Base-by-base conservation (phyloP, 2,329 filamentous ascomycete species). In the Cercospora sp. region DNA sequence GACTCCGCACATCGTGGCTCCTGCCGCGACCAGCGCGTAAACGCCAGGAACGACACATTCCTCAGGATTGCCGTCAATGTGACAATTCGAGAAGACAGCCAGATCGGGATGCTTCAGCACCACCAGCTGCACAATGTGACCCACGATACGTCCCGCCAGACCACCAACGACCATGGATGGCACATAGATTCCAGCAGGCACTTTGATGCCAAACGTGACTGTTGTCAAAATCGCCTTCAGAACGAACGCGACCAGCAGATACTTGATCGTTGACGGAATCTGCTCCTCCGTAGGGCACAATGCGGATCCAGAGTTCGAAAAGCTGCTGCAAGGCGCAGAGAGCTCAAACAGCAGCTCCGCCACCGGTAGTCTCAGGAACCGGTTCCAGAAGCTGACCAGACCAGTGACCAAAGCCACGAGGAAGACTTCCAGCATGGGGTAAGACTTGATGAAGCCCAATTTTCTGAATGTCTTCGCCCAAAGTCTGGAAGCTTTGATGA, bases 151-250 rank as follows among this genome's bases (percentile, higher is more conserved):
- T 31, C 94, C 94, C 83, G 97, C 90, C 18, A 99, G 83, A 75
- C 95, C 95, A 71, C 95, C 95, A 18, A 98, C 93, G 30, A 98
- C 95, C 95, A 99, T 99, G 74, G 94, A 97, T 3, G 95, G 95
- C 1, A 99, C 94, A 75, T 99, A 99, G 73, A 99, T 97, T 70
- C 95, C 95, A 0, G 94, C 93, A 9, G 95, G 95, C 0, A 98
- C 89, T 84, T 98, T 98, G 77, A 97, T 94, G 28, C 94, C 94
- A 80, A 98, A 98, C 0, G 94, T 97, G 72, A 97, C 90, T 57
- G 91, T 89, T 0, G 95, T 98, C 51, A 99, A 81, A 57, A 94
- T 84, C 0, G 92, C 91, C 78, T 99, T 99, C 81, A 98, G 90
- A 28, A 97, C 81, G 72, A 98, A 95, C 0, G 94, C 94, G 18